Evolutionary conservation across 768 basidiomycete species (phyloP).

Genomic region (Kondoa malvinella): DNA sequence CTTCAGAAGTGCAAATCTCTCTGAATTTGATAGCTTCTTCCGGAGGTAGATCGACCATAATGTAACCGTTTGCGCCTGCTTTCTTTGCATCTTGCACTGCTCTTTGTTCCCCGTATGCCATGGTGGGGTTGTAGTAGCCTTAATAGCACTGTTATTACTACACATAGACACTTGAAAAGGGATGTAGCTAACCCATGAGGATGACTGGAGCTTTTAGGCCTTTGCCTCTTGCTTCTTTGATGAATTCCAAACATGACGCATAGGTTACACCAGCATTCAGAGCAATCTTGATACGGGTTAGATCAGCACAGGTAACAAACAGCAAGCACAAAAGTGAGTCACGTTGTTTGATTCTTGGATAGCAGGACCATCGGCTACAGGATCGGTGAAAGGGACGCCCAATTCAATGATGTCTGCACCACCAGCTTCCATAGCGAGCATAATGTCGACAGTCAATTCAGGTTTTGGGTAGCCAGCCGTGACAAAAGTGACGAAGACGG

Average conservation of each 20-base stretch:
- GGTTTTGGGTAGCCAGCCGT: slow-evolving; percentile 78
- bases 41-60: slow-evolving; percentile 92
- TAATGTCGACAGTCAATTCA: slow-evolving; percentile 63
- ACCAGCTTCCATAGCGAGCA: slow-evolving; percentile 83
- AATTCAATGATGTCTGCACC: slow-evolving; percentile 90
- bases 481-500: slow-evolving; percentile 49
- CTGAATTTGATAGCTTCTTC: slow-evolving; percentile 87
- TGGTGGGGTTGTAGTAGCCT: slow-evolving; percentile 96
- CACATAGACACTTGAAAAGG: background rate
- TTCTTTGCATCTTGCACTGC: slow-evolving; percentile 74
- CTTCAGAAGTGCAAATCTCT: slow-evolving; percentile 59
- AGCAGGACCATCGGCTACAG: slow-evolving; percentile 54
- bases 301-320: background rate
- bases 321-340: background rate
- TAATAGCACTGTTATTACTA: background rate
- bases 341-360: slow-evolving; percentile 93
- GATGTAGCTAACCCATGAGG: slow-evolving; percentile 58
- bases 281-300: slow-evolving; percentile 45
- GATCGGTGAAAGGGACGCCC: slow-evolving; percentile 67
- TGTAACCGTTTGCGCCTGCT: slow-evolving; percentile 91
- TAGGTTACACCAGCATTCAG: slow-evolving; percentile 67
- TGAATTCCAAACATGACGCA: slow-evolving; percentile 49
- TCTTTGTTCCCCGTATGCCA: slow-evolving; percentile 88
- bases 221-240: slow-evolving; percentile 59
- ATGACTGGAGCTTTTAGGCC: slow-evolving; percentile 73